Evolutionary conservation across 768 basidiomycete genomes (phyloP).

Genomic region (Tricholoma sp.): DNA sequence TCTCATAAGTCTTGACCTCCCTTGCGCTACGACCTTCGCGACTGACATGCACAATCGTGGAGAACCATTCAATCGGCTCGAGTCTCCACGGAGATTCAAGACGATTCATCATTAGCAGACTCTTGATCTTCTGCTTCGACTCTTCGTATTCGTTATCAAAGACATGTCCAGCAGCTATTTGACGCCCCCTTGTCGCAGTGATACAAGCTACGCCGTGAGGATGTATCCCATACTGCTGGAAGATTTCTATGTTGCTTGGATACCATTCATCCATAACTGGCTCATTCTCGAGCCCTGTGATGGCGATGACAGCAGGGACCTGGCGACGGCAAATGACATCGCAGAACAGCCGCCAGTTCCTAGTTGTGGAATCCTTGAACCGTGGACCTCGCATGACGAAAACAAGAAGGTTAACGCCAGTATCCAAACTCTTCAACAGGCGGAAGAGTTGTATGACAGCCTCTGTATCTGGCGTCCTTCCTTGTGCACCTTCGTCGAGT

Average conservation of each 20-base stretch:
- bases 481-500: conserved; percentile 27
- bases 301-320: conserved; percentile 32
- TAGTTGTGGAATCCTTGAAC: conserved; percentile 24
- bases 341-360: conserved; percentile 34
- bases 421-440: conserved; percentile 29
- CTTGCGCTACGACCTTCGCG: conserved; percentile 1
- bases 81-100: conserved; percentile 8
- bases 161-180: conserved; percentile 8
- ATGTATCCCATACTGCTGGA: conserved; percentile 24
- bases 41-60: conserved; percentile 5
- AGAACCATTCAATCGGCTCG: conserved; percentile 10
- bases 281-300: conserved; percentile 34
- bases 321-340: conserved; percentile 30
- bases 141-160: conserved; percentile 24
- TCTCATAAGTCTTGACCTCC: conserved; percentile 4
- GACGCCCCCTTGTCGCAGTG: conserved; percentile 25
- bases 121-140: conserved; percentile 20
- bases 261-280: conserved; percentile 29
- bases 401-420: conserved; percentile 34
- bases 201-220: conserved; percentile 32
- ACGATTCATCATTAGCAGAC: conserved; percentile 12
- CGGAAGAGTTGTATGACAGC: conserved; percentile 19
- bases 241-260: conserved; percentile 22
- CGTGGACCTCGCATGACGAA: conserved; percentile 35
- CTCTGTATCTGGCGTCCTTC: conserved; percentile 12